Evolutionary conservation across 768 basidiomycete species (phyloP).

Genomic region (Termitomyces sp.): DNA sequence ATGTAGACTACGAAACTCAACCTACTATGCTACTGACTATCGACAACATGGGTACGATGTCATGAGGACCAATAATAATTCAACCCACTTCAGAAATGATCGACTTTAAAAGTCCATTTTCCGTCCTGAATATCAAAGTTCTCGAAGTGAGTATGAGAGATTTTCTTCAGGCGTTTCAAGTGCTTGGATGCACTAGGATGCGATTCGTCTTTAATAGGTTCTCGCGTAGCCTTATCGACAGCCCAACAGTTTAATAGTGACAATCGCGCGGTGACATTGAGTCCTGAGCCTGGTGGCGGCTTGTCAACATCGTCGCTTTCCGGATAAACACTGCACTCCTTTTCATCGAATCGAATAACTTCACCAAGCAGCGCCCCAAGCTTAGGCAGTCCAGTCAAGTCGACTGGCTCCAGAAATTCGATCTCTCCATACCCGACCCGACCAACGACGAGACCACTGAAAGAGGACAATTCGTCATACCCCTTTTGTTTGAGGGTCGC

Average conservation of each 20-base stretch:
- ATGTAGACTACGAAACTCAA: slow-evolving; percentile 13
- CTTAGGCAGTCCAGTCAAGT: slow-evolving; percentile 79
- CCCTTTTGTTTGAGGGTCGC: slow-evolving; percentile 64
- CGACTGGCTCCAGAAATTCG: slow-evolving; percentile 72
- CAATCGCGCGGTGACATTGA: slow-evolving; percentile 85
- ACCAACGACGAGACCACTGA: slow-evolving; percentile 78
- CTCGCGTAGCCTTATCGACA: slow-evolving; percentile 84
- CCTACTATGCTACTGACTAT: slow-evolving; percentile 5
- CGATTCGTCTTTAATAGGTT: slow-evolving; percentile 79
- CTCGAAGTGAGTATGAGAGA: slow-evolving; percentile 84
- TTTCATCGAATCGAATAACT: slow-evolving; percentile 82
- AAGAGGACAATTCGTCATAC: slow-evolving; percentile 67
- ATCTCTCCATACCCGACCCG: slow-evolving; percentile 92
- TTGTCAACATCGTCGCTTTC: slow-evolving; percentile 84
- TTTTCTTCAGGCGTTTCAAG: slow-evolving; percentile 74
- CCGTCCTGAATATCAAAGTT: slow-evolving; percentile 76
- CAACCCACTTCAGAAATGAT: slow-evolving; percentile 66
- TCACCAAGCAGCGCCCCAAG: slow-evolving; percentile 82
- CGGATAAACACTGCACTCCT: slow-evolving; percentile 92
- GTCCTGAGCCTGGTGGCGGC: slow-evolving; percentile 74
- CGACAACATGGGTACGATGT: background rate
- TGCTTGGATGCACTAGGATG: slow-evolving; percentile 68
- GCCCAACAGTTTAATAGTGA: slow-evolving; percentile 81
- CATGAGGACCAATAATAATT: background rate
- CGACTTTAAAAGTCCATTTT: slow-evolving; percentile 90